phyloP scores from a whole-genome alignment of 306 rosid species.

The Pterocarpus santalinus region DNA sequence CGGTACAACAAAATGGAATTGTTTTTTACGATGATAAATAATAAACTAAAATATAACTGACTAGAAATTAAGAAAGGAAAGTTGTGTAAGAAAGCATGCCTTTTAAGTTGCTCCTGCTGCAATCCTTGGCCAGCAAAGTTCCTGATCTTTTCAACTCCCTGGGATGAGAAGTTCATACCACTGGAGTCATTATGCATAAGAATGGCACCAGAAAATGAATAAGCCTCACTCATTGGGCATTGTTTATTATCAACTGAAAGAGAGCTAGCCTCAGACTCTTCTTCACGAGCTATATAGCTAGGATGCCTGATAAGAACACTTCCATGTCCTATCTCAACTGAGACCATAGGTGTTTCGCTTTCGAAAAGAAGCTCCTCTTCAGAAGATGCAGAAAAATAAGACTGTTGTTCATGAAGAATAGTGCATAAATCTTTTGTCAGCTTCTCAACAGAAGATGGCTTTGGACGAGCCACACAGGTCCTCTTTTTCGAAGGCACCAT shows the following conservation, averaged over 20 bases:
- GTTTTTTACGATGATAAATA: slow-evolving; percentile 5
- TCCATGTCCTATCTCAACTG: slow-evolving; percentile 99
- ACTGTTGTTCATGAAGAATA: slow-evolving; percentile 92
- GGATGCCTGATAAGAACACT: slow-evolving; percentile 97
- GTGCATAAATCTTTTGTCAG: slow-evolving; percentile 91
- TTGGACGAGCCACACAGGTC: slow-evolving; percentile 85
- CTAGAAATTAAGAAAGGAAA: slow-evolving; percentile 24
- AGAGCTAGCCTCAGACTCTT: slow-evolving; percentile 99
- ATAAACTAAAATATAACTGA: slow-evolving; percentile 24
- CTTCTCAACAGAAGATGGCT: slow-evolving; percentile 91
- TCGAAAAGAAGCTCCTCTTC: slow-evolving; percentile 93
- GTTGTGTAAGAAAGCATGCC: slow-evolving; percentile 59
- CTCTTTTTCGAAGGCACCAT: slow-evolving; percentile 93
- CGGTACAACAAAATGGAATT: background rate
- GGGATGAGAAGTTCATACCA: slow-evolving; percentile 51
- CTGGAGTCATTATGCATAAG: slow-evolving; percentile 53
- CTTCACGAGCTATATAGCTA: slow-evolving; percentile 81
- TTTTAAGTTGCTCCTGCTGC: slow-evolving; percentile 68
- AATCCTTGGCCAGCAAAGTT: slow-evolving; percentile 59
- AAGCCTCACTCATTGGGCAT: slow-evolving; percentile 64
- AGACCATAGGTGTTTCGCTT: slow-evolving; percentile 92
- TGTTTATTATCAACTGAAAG: slow-evolving; percentile 84
- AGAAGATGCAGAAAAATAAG: slow-evolving; percentile 87
- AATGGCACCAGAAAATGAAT: slow-evolving; percentile 64
- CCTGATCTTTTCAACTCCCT: slow-evolving; percentile 63